Percentiles rank a stretch among this genome's conserved stretches.
Evolutionary conservation across 257 asterid genomes (phyloP).

Genomic region (Nicotiana paniculata): DNA sequence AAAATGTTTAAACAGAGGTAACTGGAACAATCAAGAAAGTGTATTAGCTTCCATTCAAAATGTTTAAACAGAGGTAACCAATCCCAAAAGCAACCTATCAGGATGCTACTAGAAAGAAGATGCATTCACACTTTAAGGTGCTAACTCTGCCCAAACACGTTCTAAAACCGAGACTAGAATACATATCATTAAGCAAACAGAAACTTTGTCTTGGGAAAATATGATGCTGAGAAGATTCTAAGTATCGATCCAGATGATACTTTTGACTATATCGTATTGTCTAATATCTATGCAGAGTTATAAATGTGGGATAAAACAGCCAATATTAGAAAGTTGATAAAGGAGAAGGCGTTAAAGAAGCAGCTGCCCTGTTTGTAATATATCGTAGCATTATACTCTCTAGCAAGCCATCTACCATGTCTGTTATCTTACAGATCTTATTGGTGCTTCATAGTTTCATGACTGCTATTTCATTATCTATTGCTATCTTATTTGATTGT

Average conservation of each 20-base stretch:
- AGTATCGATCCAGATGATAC: slow-evolving; percentile 61
- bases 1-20: neutral
- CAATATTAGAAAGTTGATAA: slow-evolving; percentile 40
- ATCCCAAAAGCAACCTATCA: neutral
- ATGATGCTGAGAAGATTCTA: slow-evolving; percentile 57
- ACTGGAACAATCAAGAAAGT: neutral
- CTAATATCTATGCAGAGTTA: slow-evolving; percentile 58
- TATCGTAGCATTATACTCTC: too few relatives aligned
- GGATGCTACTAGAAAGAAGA: neutral
- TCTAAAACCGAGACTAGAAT: neutral
- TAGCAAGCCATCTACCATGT: too few relatives aligned
- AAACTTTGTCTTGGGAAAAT: slow-evolving; percentile 42
- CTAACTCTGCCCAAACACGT: neutral
- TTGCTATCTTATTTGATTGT: too few relatives aligned
- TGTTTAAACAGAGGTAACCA: neutral
- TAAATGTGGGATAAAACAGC: slow-evolving; percentile 65
- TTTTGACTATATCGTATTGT: slow-evolving; percentile 52
- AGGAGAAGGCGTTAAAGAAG: slow-evolving; percentile 53
- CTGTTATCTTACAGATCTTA: too few relatives aligned
- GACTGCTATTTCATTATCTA: too few relatives aligned
- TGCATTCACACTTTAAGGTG: neutral
- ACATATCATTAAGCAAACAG: slow-evolving; percentile 15
- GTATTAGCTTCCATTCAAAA: neutral
- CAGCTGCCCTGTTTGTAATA: too few relatives aligned
- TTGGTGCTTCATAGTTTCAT: too few relatives aligned